These are phyloP conservation scores for Penicillium maclennaniae DNA, from an alignment of 495 filamentous ascomycete species.

Conservation along the genomic window DNA sequence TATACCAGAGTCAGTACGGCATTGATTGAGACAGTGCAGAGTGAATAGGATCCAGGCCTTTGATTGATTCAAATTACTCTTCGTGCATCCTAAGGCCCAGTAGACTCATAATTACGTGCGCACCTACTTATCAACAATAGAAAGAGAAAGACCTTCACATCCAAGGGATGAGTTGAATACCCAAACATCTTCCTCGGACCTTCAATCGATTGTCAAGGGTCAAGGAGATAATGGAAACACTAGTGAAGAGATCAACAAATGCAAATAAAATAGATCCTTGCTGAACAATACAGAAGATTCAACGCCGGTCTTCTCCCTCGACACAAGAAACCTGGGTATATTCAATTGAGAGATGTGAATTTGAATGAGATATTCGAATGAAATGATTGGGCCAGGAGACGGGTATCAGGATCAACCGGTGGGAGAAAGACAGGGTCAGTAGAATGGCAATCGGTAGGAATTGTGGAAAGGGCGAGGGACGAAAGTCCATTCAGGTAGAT, in stretches of 20 bases:
- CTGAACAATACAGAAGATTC: not conserved
- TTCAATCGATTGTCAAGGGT: not conserved
- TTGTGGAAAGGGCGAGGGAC: not conserved
- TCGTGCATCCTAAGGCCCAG: not conserved
- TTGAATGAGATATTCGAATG: not conserved
- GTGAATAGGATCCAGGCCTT: not conserved
- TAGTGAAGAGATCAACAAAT: not conserved
- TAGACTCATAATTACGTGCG: not conserved
- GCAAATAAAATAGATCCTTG: not conserved
- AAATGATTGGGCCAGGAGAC: not conserved
- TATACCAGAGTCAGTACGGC: not conserved
- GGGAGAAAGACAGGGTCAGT: not conserved
- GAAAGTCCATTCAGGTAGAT: not conserved
- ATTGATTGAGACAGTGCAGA: not conserved
- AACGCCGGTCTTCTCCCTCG: constrained; percentile 4
- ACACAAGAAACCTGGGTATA: constrained; percentile 14
- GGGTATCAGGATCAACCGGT: not conserved
- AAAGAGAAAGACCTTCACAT: not conserved
- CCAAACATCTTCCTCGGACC: not conserved
- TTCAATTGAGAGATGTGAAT: not conserved
- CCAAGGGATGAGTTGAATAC: not conserved
- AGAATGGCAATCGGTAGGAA: not conserved
- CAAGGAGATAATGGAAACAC: not conserved
- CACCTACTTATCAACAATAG: not conserved
- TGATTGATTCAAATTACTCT: not conserved